Evolutionary conservation across 2,329 filamentous ascomycete genomes (phyloP).

Genomic region (Falciphora oryzae): DNA sequence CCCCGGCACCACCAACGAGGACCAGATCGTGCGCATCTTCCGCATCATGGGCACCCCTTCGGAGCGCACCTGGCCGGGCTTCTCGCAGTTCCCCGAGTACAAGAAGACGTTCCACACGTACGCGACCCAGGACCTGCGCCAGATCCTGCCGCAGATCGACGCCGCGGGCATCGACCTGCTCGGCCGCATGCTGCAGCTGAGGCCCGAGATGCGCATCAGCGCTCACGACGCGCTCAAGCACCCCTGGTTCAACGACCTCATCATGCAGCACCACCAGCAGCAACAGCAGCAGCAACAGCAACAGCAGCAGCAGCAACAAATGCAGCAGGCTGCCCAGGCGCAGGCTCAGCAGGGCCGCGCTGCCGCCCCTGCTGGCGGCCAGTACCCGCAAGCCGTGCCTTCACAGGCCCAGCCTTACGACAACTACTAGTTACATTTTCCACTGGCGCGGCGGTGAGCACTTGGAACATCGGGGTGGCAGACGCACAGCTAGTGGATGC

Average conservation of each 20-base stretch:
- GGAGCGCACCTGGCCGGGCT: slow-evolving; percentile 91
- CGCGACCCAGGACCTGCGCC: slow-evolving; percentile 80
- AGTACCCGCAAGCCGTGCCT: slow-evolving; percentile 15
- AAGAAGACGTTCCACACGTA: slow-evolving; percentile 93
- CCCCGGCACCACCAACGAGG: slow-evolving; percentile 96
- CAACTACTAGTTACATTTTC: neutral
- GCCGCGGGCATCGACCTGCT: slow-evolving; percentile 80
- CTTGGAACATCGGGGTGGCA: neutral
- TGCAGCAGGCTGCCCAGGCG: slow-evolving; percentile 7
- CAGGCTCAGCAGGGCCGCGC: slow-evolving; percentile 10
- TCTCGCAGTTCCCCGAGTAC: slow-evolving; percentile 95
- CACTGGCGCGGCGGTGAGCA: neutral
- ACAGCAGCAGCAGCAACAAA: slow-evolving; percentile 10
- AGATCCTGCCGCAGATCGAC: slow-evolving; percentile 88
- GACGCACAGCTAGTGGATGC: neutral
- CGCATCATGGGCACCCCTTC: slow-evolving; percentile 97
- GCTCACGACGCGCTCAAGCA: slow-evolving; percentile 83
- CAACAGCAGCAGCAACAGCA: slow-evolving; percentile 1
- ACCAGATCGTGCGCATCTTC: slow-evolving; percentile 96
- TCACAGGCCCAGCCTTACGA: slow-evolving; percentile 7
- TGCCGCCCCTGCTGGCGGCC: slow-evolving; percentile 15
- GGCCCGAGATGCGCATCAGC: slow-evolving; percentile 85
- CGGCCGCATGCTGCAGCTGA: slow-evolving; percentile 83
- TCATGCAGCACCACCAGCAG: slow-evolving; percentile 44
- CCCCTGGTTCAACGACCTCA: slow-evolving; percentile 81